Evolutionary conservation across 768 basidiomycete genomes (phyloP), one percentile per base, ranked within the genome.

Genomic region (Lentinula sp.): DNA sequence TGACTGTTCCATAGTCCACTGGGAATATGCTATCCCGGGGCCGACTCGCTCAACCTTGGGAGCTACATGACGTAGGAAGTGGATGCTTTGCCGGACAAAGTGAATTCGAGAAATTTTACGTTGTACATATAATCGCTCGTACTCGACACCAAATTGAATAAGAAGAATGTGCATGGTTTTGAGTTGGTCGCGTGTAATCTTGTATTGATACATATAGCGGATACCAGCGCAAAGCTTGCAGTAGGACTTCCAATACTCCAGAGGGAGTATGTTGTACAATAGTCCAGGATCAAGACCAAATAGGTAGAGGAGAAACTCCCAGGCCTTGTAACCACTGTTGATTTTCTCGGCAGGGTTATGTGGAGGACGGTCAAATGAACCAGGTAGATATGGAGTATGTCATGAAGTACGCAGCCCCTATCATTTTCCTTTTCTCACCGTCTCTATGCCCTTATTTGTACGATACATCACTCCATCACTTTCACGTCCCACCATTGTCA

Each of bases 321-420:
- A 62, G 6, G 65, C 65, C 37, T 68, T 68, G 48, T 66, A 67
- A 2, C 65, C 66, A 51, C 64, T 67, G 65, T 33, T 51, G 6
- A 76, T 64, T 55, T 76, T 76, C 59, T 74, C 69, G 0, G 72
- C 71, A 32, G 66, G 64, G 48, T 75, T 74, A 0, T 70, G 66
- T 0, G 73, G 73, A 5, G 72, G 68, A 15, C 68, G 64, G 41
- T 72, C 74, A 62, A 73, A 74, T 0, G 69, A 74, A 6, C 70
- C 66, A 1, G 71, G 70, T 23, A 23, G 23, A 23, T 23, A 23
- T 23, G 23, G 23, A 23, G 23, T 23, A 23, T n/a, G n/a, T n/a
- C n/a, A n/a, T n/a, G n/a, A n/a, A n/a, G n/a, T n/a, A n/a, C n/a
- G n/a, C n/a, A n/a, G n/a, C n/a, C n/a, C n/a, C n/a, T n/a, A n/a